Base-by-base conservation (phyloP, 257 asterid genomes). In the Salvia miltiorrhiza region DNA sequence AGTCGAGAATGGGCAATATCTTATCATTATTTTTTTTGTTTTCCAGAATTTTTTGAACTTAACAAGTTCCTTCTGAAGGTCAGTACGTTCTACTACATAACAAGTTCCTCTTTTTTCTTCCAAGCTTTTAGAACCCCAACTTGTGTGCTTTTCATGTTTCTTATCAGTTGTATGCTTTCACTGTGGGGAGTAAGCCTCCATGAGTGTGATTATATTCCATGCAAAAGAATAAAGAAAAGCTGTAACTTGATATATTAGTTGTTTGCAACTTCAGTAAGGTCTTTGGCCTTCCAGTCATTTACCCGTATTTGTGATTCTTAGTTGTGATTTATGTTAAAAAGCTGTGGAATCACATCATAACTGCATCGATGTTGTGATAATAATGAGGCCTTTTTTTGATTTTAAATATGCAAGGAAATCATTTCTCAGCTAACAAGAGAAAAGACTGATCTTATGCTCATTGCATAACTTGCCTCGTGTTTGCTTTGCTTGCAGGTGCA, bases 1-100 rank as follows among this genome's bases (percentile, higher is more conserved):
- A 40, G 45, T 63, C 40, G n/a, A 47, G 32, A 50, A 26, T 52
- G 48, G 35, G 8, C 19, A 1, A 9, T 28, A 26, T 21, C 30
- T 47, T 17, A 23, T 13, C 67, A 26, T 48, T 30, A 41, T 37
- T 4, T 14, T 4, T 23, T n/a, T 33, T 9, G 17, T 81, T 76
- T 53, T 76, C 63, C 89, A 89, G 96, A 89, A 79, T 89, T 89
- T 70, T 84, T 76, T 40, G 81, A 83, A 48, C 95, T 89, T 43
- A 89, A 89, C 90, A 87, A 85, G 87, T 89, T 87, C 73, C 96
- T 89, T 71, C 84, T 85, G 20, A 89, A 77, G 96, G 95, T 87
- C 45, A 77, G 95, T 81, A 9, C 49, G 67, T 73, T 50, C 59
- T 67, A 48, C 59, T 67, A 48, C 62, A 26, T 44, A 47, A 3